Evolutionary conservation across 2,329 filamentous ascomycete genomes (phyloP).

Genomic region (Sporothrix protearum): DNA sequence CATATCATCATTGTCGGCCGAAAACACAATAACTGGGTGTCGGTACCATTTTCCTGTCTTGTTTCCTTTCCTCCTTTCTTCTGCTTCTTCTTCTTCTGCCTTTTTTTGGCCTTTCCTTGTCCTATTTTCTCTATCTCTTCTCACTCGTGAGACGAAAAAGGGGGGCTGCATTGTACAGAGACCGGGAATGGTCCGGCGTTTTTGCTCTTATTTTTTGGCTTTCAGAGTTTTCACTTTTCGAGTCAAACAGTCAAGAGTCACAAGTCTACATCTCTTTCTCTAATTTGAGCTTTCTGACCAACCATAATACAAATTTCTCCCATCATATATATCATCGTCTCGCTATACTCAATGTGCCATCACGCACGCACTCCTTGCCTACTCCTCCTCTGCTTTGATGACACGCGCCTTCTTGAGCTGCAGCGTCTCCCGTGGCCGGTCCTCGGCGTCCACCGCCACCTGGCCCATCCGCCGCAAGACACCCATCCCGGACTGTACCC

Average conservation of each 20-base stretch:
- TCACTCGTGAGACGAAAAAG: not conserved
- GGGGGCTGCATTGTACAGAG: slow-evolving; percentile 6
- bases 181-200: slow-evolving; percentile 9
- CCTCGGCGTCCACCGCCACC: slow-evolving; percentile 77
- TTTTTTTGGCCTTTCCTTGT: not conserved
- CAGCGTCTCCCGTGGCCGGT: slow-evolving; percentile 76
- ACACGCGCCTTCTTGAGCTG: slow-evolving; percentile 72
- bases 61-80: not conserved
- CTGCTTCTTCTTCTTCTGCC: no score
- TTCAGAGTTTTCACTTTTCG: not conserved
- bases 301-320: not conserved
- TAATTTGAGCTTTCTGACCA: not conserved
- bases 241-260: not conserved
- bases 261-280: not conserved
- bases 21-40: not conserved
- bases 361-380: not conserved
- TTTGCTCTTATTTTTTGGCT: not conserved
- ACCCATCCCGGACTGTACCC: slow-evolving; percentile 77
- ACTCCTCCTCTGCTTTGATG: slow-evolving; percentile 44
- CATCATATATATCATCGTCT: not conserved
- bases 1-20: slow-evolving; percentile 7
- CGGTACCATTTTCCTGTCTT: not conserved
- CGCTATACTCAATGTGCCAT: not conserved
- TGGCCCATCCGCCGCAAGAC: slow-evolving; percentile 85
- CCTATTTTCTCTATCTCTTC: not conserved